These are phyloP conservation scores for Fusarium decemcellulare DNA, from an alignment of 2,329 filamentous ascomycete species.

Conservation along the genomic window DNA sequence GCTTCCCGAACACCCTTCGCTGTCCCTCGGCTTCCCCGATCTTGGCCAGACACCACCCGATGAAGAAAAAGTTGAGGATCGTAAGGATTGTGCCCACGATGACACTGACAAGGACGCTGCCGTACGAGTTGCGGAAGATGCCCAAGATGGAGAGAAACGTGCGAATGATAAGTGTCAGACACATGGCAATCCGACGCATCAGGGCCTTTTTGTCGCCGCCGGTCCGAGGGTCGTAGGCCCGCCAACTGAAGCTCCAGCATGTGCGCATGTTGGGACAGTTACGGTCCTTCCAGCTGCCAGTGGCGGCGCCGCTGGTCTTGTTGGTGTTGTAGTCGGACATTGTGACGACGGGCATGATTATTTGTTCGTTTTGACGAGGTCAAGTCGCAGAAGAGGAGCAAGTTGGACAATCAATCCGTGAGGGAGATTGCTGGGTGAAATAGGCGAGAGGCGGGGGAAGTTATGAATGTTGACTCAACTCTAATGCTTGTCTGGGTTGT, in stretches of 20 bases:
- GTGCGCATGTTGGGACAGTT: constrained; percentile 10
- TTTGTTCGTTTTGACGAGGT: background rate
- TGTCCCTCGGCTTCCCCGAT: background rate
- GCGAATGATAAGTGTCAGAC: background rate
- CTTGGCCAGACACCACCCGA: constrained; percentile 1
- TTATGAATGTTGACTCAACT: background rate
- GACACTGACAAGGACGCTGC: background rate
- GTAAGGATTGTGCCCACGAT: background rate
- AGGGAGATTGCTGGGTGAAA: no score
- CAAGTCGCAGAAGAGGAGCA: background rate
- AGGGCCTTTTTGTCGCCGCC: background rate
- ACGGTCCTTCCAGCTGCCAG: background rate
- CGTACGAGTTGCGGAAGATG: background rate
- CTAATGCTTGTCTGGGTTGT: background rate
- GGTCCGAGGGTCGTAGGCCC: background rate
- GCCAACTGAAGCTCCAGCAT: constrained; percentile 4
- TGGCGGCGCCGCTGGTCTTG: background rate
- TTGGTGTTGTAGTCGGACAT: background rate
- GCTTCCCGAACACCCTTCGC: background rate
- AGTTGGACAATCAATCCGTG: background rate
- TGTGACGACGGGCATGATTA: background rate
- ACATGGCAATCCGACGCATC: background rate
- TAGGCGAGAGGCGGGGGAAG: background rate
- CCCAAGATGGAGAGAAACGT: constrained; percentile 5
- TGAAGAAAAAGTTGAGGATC: constrained; percentile 5